Base-by-base conservation (phyloP, 345 rosid species). In the Hevea brasiliensis region DNA sequence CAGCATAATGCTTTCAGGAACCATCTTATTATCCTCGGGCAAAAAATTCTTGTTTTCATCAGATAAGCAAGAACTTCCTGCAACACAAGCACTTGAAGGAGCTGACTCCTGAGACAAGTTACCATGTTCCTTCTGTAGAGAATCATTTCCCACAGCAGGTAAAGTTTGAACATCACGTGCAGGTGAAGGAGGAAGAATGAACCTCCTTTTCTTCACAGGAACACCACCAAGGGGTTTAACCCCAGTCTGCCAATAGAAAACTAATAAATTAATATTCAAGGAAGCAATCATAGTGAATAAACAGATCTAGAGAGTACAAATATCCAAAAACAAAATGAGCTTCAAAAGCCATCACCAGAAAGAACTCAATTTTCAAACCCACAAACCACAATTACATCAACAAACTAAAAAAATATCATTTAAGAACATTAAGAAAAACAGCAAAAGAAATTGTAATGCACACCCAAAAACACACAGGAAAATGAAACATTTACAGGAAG, bases 191-290 rank as follows among this genome's bases (percentile, higher is more conserved):
- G 84, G 72, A 23, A 74, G 82, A 61, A 85, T 75, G 62, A 77
- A 86, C 81, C 89, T 87, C 76, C 97, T 87, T 87, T 92, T 90
- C 92, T 92, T 92, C 82, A 92, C 79, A 23, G 97, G 97, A 81
- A 92, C 76, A 74, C 86, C 83, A 12, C 81, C 80, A 72, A 79
- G 53, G 48, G 86, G 65, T 72, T 85, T 79, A 65, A 82, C 73
- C 82, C 78, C 82, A 77, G 85, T 66, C 93, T 92, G 85, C 80
- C 62, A 75, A 74, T 44, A 71, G 67, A 80, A 79, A 67, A 84
- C 59, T 27, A 71, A 72, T 27, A 55, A 67, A 76, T 77, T 70
- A 81, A 71, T 27, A 74, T 17, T 12, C 73, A 66, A 17, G 61
- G 13, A 53, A 48, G 45, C 4, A 45, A 65, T 17, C 6, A 47